phyloP scores from a whole-genome alignment of 192 early-diverging fungal species.

The Gaertneriomyces semiglobifer region DNA sequence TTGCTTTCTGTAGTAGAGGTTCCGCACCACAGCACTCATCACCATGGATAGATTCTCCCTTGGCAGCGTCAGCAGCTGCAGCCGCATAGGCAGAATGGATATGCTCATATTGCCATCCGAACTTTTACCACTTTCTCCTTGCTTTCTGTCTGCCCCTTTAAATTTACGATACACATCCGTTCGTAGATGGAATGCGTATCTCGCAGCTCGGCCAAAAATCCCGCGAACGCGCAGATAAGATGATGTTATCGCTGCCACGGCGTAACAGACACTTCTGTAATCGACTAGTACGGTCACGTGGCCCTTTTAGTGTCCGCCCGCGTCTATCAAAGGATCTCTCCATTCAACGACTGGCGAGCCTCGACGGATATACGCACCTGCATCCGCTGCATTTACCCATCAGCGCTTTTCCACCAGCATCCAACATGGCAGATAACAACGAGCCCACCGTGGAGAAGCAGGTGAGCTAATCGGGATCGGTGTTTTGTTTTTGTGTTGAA shows the following conservation, averaged over 20 bases:
- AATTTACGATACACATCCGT: not conserved
- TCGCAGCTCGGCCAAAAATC: not conserved
- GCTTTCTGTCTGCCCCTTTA: no score
- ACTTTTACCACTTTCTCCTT: not conserved
- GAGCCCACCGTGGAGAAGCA: constrained; percentile 18
- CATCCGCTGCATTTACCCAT: no score
- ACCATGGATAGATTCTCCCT: constrained; percentile 46
- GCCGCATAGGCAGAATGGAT: constrained; percentile 54
- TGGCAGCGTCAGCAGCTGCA: constrained; percentile 62
- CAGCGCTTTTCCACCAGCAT: not conserved
- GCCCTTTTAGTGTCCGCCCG: no score
- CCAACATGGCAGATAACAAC: constrained; percentile 21
- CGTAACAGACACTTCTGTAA: no score
- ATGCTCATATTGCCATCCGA: constrained; percentile 32
- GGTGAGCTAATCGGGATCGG: not conserved
- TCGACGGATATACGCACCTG: no score
- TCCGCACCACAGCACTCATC: constrained; percentile 61
- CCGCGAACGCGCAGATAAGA: no score
- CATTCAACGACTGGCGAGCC: no score
- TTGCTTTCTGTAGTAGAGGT: constrained; percentile 54
- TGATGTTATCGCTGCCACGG: no score
- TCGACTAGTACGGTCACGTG: no score
- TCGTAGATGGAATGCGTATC: not conserved
- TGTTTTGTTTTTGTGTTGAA: not conserved
- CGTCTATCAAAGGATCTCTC: no score